phyloP scores from a whole-genome alignment of 2,329 filamentous ascomycete species.

The Penicillium polonicum region DNA sequence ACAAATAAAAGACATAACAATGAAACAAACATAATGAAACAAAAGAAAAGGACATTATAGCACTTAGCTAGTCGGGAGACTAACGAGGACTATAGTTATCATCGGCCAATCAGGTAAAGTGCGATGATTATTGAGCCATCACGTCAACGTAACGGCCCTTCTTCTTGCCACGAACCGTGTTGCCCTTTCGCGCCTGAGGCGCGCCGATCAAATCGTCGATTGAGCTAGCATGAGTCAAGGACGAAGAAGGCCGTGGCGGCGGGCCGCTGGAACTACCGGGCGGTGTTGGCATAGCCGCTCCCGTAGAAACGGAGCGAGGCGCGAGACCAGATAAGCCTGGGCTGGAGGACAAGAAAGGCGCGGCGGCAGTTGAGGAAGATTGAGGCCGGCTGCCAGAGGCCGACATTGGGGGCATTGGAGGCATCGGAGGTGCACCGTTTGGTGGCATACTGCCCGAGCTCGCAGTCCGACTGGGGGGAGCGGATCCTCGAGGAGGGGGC shows the following conservation, averaged over 20 bases:
- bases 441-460: conserved; percentile 57
- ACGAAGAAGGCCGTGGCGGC: conserved; percentile 67
- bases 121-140: conserved; percentile 65
- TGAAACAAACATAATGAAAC: conserved; percentile 21
- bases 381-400: conserved; percentile 31
- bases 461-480: conserved; percentile 51
- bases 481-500: conserved; percentile 68
- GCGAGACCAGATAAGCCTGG: conserved; percentile 32
- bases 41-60: conserved; percentile 26
- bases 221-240: conserved; percentile 86
- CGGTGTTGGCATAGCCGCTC: conserved; percentile 35
- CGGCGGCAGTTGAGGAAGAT: conserved; percentile 32
- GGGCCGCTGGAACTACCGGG: conserved; percentile 38
- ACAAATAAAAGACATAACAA: conserved; percentile 11
- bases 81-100: not conserved
- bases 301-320: conserved; percentile 41
- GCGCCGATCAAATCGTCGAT: conserved; percentile 90
- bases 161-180: conserved; percentile 66
- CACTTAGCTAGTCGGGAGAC: conserved; percentile 3
- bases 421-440: conserved; percentile 21
- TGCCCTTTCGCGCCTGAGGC: conserved; percentile 65
- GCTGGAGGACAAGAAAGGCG: conserved; percentile 29
- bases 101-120: not conserved
- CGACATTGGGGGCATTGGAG: conserved; percentile 16
- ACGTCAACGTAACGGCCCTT: conserved; percentile 95